Base-by-base conservation (phyloP, 2,329 filamentous ascomycete genomes). In the Corinectria fuckeliana region DNA sequence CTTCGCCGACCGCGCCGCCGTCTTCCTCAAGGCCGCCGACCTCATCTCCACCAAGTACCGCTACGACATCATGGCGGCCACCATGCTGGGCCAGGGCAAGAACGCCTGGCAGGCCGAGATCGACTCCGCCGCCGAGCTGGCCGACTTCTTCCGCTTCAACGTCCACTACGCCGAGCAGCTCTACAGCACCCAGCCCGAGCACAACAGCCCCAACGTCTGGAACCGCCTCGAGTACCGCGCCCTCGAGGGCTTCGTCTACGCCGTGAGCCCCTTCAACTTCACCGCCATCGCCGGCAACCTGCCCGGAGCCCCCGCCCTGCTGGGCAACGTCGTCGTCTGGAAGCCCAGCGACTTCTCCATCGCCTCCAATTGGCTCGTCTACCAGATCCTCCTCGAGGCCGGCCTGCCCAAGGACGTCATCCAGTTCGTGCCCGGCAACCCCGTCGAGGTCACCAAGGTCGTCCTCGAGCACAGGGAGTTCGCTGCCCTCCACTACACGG, bases 51-150 rank as follows among this genome's bases (percentile, higher is more conserved):
- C 86, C 65, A 98, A 98, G 81, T 98, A 99, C 80, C 87, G 95
- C 74, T 97, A 97, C 78, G 92, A 97, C 56, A 87, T 99, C 70
- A 96, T 98, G 91, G 94, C 95, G 7, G 88, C 92, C 42, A 97
- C 95, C 13, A 97, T 98, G 87, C 82, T 97, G 28, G 95, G 94
- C 61, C 94, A 99, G 79, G 94, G 95, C 71, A 98, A 98, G 86
- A 98, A 97, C 76, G 92, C 92, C 47, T 98, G 93, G 93, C 94
- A 99, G 79, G 94, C 95, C n/a, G 94, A 99, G 83, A 98, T 98
- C 65, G 94, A 98, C 77, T 86, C 93, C 36, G 94, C 94, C 16
- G 94, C 94, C 8, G 95, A 99, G 82, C 80, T 96, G 69, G 90
- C 87, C 69, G 94, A 99, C 76, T 98, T 98, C 79, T 81, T 98